A percentile compares a stretch with the other conserved stretches of the same genome.
Evolutionary conservation across 441 rosid genomes (phyloP).

Genomic region (Euphorbia schlechtendalii): DNA sequence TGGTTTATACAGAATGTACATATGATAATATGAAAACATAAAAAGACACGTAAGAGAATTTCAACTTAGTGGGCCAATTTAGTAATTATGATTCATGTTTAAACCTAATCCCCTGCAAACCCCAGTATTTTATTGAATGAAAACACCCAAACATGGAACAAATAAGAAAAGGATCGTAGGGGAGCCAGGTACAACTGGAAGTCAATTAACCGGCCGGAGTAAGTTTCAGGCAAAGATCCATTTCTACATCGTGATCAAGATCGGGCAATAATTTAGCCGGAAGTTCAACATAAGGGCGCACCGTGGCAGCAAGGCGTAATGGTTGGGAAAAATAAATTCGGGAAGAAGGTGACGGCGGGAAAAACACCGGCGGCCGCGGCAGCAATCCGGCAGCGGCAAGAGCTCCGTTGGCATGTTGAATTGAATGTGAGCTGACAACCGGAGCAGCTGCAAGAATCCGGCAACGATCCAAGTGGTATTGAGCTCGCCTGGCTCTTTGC

Average conservation of each 20-base stretch:
- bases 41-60: no score
- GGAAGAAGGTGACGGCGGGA: conserved; percentile 19
- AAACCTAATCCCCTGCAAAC: no score
- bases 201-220: conserved; percentile 26
- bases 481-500: conserved; percentile 40
- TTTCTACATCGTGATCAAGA: conserved; percentile 26
- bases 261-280: conserved; percentile 26
- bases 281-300: conserved; percentile 17
- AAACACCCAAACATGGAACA: no score
- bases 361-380: conserved; percentile 12
- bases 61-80: no score
- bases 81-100: no score
- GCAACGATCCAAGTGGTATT: conserved; percentile 27
- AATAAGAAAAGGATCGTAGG: no score
- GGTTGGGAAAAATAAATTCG: conserved; percentile 25
- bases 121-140: no score
- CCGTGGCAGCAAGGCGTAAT: conserved; percentile 19
- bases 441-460: conserved; percentile 27
- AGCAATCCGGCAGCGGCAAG: conserved; percentile 16
- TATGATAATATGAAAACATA: no score
- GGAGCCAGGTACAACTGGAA: neutral
- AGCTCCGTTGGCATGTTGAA: no score
- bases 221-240: conserved; percentile 53
- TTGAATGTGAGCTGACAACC: conserved; percentile 27
- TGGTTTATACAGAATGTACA: no score